A percentile compares a stretch with the other conserved stretches of the same genome.
Evolutionary conservation across 225 moss, liverwort and hornwort species (phyloP).

Genomic region (Climacium dendroides): DNA sequence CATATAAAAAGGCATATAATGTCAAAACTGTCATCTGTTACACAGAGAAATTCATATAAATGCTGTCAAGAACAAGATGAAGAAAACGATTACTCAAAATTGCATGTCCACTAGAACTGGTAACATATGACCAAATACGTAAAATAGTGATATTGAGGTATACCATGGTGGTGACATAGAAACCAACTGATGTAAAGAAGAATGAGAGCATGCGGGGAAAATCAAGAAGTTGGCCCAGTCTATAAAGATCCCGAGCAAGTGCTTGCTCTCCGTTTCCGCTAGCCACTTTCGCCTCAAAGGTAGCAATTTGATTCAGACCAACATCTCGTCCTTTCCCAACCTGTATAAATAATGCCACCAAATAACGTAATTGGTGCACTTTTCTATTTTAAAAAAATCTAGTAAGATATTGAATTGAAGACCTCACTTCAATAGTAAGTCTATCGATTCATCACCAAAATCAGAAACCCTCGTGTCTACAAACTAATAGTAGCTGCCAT

Average conservation of each 20-base stretch:
- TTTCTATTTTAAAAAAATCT: neutral
- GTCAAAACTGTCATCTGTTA: constrained; percentile 95
- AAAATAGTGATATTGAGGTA: neutral
- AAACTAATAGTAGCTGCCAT: neutral
- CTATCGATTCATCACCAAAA: neutral
- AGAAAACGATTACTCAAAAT: neutral
- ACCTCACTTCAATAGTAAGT: neutral
- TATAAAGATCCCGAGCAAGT: constrained; percentile 85
- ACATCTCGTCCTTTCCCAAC: constrained; percentile 99
- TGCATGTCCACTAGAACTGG: neutral
- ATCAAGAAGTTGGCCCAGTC: constrained; percentile 97
- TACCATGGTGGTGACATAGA: constrained; percentile 94
- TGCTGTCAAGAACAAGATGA: neutral
- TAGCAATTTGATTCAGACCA: constrained; percentile 93
- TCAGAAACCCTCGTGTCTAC: neutral
- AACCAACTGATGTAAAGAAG: constrained; percentile 98
- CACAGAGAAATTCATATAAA: neutral
- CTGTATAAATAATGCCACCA: constrained; percentile 20
- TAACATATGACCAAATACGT: neutral
- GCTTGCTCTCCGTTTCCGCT: constrained; percentile 97
- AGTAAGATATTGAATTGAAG: neutral
- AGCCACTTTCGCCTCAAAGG: constrained; percentile 95
- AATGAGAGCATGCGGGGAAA: constrained; percentile 98
- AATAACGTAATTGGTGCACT: neutral
- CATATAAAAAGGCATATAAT: constrained; percentile 76